Conservation (phyloP, 352 stramenopile genomes). For the Globisporangium nunn region DNA sequence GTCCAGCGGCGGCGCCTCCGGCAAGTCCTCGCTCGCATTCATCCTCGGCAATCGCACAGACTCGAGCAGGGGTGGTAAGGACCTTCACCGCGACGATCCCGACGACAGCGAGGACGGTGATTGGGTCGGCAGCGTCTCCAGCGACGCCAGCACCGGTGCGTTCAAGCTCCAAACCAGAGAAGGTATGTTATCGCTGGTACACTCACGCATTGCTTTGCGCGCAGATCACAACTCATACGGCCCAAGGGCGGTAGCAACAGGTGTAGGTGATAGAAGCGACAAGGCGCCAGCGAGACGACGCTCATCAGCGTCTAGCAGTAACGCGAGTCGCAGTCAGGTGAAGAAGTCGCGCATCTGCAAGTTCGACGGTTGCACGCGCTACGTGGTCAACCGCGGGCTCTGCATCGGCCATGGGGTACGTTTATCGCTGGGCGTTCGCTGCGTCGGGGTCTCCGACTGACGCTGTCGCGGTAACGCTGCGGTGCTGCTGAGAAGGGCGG, state of each 20-base stretch:
- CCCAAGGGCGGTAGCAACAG: background rate
- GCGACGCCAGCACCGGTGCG: constrained; percentile 22
- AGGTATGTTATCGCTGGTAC: background rate
- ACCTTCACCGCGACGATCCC: background rate
- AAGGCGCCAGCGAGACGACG: background rate
- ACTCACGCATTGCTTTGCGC: background rate
- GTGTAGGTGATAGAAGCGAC: background rate
- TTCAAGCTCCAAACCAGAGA: background rate
- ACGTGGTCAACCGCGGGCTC: constrained; percentile 67
- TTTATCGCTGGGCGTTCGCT: background rate
- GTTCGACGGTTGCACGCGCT: constrained; percentile 64
- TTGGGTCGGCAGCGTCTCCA: constrained; percentile 16
- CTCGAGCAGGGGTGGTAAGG: constrained; percentile 1
- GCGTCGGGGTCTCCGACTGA: background rate
- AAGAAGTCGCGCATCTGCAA: constrained; percentile 78
- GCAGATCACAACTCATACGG: background rate
- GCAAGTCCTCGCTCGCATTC: constrained; percentile 25
- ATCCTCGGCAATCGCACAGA: constrained; percentile 14
- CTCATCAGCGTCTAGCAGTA: background rate
- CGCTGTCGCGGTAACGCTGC: background rate
- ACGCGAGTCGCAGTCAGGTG: constrained; percentile 13
- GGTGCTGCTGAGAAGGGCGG: constrained; percentile 30
- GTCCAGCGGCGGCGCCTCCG: constrained; percentile 6
- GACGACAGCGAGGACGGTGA: constrained; percentile 12
- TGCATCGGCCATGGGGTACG: constrained; percentile 66